These are phyloP conservation scores for Saturnispora quitensis DNA, from an alignment of 805 yeast species.

Conservation along the genomic window DNA sequence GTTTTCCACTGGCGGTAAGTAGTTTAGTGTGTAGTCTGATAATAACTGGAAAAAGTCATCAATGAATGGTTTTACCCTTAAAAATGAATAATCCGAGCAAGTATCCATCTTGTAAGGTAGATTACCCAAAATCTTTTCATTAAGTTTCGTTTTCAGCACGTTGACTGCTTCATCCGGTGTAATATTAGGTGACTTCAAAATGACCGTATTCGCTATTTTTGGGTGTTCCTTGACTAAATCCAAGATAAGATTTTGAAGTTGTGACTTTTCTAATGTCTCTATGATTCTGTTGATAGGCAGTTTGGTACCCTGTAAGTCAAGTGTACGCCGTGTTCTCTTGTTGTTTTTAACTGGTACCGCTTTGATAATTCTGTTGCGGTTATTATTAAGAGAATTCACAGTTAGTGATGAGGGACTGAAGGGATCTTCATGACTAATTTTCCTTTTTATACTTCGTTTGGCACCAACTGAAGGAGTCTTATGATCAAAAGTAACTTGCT, in stretches of 20 bases:
- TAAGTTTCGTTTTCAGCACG: slow-evolving; percentile 38
- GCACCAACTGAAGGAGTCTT: not conserved
- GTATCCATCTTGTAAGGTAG: slow-evolving; percentile 73
- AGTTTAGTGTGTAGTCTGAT: slow-evolving; percentile 64
- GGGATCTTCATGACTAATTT: not conserved
- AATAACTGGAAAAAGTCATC: slow-evolving; percentile 62
- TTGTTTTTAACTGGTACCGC: not conserved
- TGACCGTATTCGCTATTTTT: slow-evolving; percentile 44
- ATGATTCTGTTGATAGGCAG: slow-evolving; percentile 57
- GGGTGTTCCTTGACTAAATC: slow-evolving; percentile 53
- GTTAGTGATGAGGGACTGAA: not conserved
- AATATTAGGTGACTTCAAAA: slow-evolving; percentile 48
- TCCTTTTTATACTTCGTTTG: not conserved
- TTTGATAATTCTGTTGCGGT: not conserved
- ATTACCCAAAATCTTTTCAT: slow-evolving; percentile 32
- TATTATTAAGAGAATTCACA: not conserved
- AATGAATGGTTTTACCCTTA: slow-evolving; percentile 59
- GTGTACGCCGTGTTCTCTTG: slow-evolving; percentile 30
- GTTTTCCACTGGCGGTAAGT: slow-evolving; percentile 61
- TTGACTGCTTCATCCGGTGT: slow-evolving; percentile 42
- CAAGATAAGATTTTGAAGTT: slow-evolving; percentile 44
- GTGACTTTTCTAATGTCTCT: slow-evolving; percentile 54
- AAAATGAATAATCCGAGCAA: slow-evolving; percentile 64
- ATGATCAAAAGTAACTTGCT: not conserved
- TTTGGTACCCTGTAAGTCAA: slow-evolving; percentile 42